Evolutionary conservation across 1,139 yeast genomes (phyloP), one percentile per base, ranked within the genome.

Genomic region (Insectozyma bohioensis): DNA sequence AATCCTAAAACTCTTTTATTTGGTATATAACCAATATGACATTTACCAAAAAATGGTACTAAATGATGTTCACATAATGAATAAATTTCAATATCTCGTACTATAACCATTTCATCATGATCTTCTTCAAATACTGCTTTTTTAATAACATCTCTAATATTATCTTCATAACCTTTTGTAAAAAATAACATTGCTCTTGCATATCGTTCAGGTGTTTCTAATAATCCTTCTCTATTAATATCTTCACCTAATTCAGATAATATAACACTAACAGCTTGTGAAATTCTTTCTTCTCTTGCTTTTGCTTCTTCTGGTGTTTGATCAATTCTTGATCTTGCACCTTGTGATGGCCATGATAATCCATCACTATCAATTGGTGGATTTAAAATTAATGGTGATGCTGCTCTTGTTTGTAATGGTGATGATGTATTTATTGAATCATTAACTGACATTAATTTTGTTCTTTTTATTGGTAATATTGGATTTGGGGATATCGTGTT

Each of bases 81-180:
- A 58, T 83, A 85, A 33, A 92, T 78, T 50, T 88, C 96, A 41
- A 92, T 92, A 56, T 94, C 97, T 55, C 92, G 76, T 20, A 92
- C 98, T 47, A 92, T 90, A 30, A 92, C 98, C 97, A 92, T 92
- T 57, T 92, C 99, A 56, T 92, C 97, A 56, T 94, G 98, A 56
- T 94, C 95, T 56, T 92, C 98, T 57, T 92, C 97, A 49, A 94
- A 94, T 9, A 94, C 95, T 0, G 98, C 98, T 40, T 88, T 73
- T 52, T 94, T 92, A 50, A 94, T 84, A 20, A 90, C 97, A 53
- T 88, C 96, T 41, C 82, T 67, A 39, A 85, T 82, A 55, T 88
- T 88, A 47, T 90, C 95, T 61, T 90, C 96, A 57, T 92, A 92
- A 8, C 99, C 99, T 55, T 88, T 86, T 14, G 99, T 92, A 68